Evolutionary conservation across 306 rosid genomes (phyloP), one percentile per base, ranked within the genome.

Genomic region (Elaeagnus macrophylla): DNA sequence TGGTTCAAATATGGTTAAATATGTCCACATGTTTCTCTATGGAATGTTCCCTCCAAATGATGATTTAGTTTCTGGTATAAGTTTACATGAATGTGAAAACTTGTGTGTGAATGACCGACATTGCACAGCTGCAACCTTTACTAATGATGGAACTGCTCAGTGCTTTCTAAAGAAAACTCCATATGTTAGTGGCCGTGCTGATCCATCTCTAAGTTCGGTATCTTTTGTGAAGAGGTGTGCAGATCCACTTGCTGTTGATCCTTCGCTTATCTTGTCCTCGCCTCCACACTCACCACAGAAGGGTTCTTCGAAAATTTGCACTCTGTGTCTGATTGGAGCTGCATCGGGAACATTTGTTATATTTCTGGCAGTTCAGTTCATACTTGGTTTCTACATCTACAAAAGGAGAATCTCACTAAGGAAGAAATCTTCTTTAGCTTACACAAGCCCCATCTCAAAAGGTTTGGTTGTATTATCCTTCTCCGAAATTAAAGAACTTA

Each of bases 141-240:
- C 78, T 37, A 83, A 87, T 59, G 78, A 81, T 57, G 96, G 94
- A 65, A 75, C 71, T 18, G 78, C 83, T 35, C 75, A 49, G 12
- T 87, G 96, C 76, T 75, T 75, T 7, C 50, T 83, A 47, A 68
- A 59, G 82, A 81, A 63, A 60, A 79, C 89, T 2, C 57, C 6
- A 48, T 77, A 81, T 62, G 67, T 83, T 14, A 75, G 83, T 57
- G 96, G 96, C 49, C 84, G 75, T 65, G 56, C 71, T 3, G 83
- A 79, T 54, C 85, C 84, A 44, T 81, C 95, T 45, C 55, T 79
- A 61, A 73, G 75, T 45, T 75, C 87, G 9, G 25, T 75, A 20
- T 88, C 94, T 45, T 83, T 81, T 60, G 87, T 77, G 52, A 88
- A 73, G 78, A 62, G 16, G 53, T 88, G 96, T 73, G 70, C 78